Percentiles rank a stretch among this genome's conserved stretches.
These are phyloP conservation scores for Cucurbita moschata DNA, from an alignment of 306 rosid species.

Conservation along the genomic window DNA sequence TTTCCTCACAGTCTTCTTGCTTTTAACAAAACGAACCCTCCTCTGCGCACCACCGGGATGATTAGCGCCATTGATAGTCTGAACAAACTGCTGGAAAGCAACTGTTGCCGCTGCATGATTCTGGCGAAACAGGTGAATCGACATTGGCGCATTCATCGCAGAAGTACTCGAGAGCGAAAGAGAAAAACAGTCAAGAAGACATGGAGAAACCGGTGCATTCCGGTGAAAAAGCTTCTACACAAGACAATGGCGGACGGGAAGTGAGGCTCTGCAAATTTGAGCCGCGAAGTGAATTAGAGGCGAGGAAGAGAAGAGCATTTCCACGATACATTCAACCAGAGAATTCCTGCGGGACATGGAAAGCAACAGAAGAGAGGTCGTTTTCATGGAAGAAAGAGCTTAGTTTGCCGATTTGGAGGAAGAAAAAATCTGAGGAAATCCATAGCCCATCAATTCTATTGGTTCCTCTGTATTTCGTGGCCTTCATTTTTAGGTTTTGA, in stretches of 20 bases:
- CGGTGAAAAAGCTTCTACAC: not conserved
- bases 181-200: not conserved
- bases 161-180: not conserved
- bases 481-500: not conserved
- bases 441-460: not conserved
- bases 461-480: not conserved
- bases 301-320: not conserved
- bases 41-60: not conserved
- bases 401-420: not conserved
- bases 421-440: not conserved
- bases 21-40: not conserved
- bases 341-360: not conserved
- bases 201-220: not conserved
- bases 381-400: not conserved
- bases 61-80: not conserved
- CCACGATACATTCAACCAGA: not conserved
- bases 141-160: not conserved
- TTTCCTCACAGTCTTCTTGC: not conserved
- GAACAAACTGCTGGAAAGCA: slow-evolving; percentile 4
- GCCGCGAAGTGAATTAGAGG: not conserved
- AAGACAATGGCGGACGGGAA: not conserved
- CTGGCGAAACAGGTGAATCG: not conserved
- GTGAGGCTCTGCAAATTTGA: not conserved
- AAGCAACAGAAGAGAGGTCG: not conserved
- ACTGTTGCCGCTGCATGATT: slow-evolving; percentile 2